Conservation (phyloP, 2,329 filamentous ascomycete genomes). For the Drechslerella stenobrocha region DNA sequence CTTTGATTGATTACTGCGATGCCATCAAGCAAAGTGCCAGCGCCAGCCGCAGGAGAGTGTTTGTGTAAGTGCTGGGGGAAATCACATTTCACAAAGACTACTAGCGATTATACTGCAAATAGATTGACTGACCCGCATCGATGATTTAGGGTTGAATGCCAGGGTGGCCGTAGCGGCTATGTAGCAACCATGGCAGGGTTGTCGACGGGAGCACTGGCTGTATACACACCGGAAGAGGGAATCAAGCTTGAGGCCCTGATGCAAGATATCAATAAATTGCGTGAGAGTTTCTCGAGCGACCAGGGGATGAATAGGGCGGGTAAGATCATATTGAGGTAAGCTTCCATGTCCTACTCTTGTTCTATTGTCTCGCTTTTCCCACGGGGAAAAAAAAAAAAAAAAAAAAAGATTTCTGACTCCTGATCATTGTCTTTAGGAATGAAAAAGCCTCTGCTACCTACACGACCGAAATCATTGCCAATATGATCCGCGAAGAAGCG, state of each 20-base stretch:
- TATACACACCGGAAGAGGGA: slow-evolving; percentile 96
- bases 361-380: neutral
- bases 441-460: slow-evolving; percentile 91
- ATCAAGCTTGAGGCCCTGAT: slow-evolving; percentile 92
- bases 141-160: slow-evolving; percentile 72
- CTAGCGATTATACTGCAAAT: neutral
- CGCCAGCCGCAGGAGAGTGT: slow-evolving; percentile 86
- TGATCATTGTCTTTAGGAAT: slow-evolving; percentile 61
- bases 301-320: slow-evolving; percentile 85
- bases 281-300: slow-evolving; percentile 81
- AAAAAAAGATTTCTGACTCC: neutral
- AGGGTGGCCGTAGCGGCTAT: slow-evolving; percentile 92
- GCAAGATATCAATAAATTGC: slow-evolving; percentile 83
- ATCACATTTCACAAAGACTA: neutral
- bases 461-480: slow-evolving; percentile 86
- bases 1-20: slow-evolving; percentile 91
- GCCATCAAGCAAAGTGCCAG: slow-evolving; percentile 97
- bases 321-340: slow-evolving; percentile 73
- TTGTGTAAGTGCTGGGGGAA: slow-evolving; percentile 62
- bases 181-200: slow-evolving; percentile 88
- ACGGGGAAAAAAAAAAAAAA: neutral
- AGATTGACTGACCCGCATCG: neutral
- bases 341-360: slow-evolving; percentile 24
- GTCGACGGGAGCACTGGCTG: slow-evolving; percentile 85
- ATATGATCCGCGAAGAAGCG: slow-evolving; percentile 93